Evolutionary conservation across 345 rosid genomes (phyloP), one percentile per base, ranked within the genome.

Genomic region (Xanthoceras sorbifolium): DNA sequence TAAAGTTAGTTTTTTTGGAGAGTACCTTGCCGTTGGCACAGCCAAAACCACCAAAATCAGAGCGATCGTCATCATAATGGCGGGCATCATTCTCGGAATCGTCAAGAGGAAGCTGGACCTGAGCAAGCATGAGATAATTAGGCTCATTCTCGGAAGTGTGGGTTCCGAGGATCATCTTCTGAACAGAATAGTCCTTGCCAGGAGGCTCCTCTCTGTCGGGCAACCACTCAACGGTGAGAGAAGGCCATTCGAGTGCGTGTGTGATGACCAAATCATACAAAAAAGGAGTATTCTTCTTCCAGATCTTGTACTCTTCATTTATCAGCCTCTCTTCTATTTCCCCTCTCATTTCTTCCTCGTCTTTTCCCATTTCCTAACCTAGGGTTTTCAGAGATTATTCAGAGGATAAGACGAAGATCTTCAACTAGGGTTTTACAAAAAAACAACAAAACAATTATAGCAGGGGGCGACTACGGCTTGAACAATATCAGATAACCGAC

Each of bases 281-380:
- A 81, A 96, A 96, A 9, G 98, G 99, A 28, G 99, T 96, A 86
- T 96, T 96, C 88, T 96, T 96, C 87, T 93, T 96, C 99, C 98
- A 96, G 70, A 93, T 93, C 90, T 96, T 93, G 90, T 96, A 96
- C 81, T 93, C 99, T 83, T 96, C 97, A 76, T 92, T 96, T 81
- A 96, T 90, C 64, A 93, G 84, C 38, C 98, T 63, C 85, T 96
- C 99, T 84, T 96, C 99, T 18, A 93, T 88, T 87, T 96, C 98
- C 0, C 97, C 97, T 48, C 98, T 82, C 97, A 93, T 92, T 79
- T 93, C 99, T 75, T 91, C 99, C 66, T 96, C 98, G 80, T 96
- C 99, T 80, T 91, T 93, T 54, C 91, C 99, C 98, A 93, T 96
- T 52, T 18, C 73, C 75, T 64, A 20, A 22, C 12, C 61, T 55